These are phyloP conservation scores for Ceratocystis huliohia DNA, from an alignment of 2,329 filamentous ascomycete species.

Conservation along the genomic window DNA sequence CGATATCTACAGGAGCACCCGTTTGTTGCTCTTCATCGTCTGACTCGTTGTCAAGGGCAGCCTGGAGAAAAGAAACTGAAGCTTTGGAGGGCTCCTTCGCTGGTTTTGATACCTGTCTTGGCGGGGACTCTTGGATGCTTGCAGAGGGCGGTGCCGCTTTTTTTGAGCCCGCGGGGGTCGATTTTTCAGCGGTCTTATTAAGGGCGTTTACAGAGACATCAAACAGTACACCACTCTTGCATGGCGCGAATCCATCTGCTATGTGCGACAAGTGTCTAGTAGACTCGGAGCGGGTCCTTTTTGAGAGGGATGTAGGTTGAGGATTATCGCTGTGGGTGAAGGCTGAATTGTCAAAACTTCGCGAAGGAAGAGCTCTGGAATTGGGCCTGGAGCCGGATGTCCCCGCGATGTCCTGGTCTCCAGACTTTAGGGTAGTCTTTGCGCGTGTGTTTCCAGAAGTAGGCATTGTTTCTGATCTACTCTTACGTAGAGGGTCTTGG, in stretches of 20 bases:
- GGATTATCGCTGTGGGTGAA: neutral
- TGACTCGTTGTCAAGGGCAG: conserved; percentile 14
- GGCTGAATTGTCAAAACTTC: conserved; percentile 1
- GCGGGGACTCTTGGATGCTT: neutral
- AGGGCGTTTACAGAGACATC: conserved; percentile 11
- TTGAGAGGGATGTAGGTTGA: neutral
- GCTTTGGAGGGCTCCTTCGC: neutral
- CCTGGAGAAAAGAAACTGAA: conserved; percentile 7
- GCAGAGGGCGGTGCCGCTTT: neutral
- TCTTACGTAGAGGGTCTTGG: conserved; percentile 2
- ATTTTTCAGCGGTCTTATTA: neutral
- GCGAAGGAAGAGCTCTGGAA: neutral
- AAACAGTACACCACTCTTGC: neutral
- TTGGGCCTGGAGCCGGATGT: neutral
- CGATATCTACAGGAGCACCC: neutral
- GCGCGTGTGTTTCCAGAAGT: neutral
- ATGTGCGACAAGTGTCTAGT: neutral
- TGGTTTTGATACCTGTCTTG: neutral
- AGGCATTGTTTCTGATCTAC: neutral
- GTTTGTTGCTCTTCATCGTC: conserved; percentile 9
- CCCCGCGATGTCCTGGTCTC: neutral
- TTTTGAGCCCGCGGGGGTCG: neutral
- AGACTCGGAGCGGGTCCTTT: neutral
- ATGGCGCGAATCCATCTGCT: neutral
- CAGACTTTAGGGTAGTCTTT: neutral